A percentile compares a stretch with the other conserved stretches of the same genome.
phyloP scores from a whole-genome alignment of 306 rosid genomes.

The Prunus mume region DNA sequence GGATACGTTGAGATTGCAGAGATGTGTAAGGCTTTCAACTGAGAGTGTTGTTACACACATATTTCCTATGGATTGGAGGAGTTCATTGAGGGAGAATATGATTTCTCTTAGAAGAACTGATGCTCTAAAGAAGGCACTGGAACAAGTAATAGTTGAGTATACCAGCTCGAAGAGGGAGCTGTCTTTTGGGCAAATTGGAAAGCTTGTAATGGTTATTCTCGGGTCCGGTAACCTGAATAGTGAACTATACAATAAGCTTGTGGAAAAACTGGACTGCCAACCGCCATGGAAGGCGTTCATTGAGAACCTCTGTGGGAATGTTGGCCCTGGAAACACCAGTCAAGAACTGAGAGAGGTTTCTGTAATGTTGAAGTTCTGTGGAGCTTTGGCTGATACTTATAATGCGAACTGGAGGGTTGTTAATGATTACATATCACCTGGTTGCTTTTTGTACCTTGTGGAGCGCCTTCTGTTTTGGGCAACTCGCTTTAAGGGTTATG shows the following conservation, averaged over 20 bases:
- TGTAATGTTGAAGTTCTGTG: slow-evolving; percentile 15
- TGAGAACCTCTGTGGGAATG: slow-evolving; percentile 15
- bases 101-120: slow-evolving; percentile 40
- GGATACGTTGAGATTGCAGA: slow-evolving; percentile 16
- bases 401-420: slow-evolving; percentile 23
- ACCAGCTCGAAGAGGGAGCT: slow-evolving; percentile 4
- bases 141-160: slow-evolving; percentile 29
- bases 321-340: background rate
- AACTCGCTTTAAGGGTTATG: slow-evolving; percentile 27
- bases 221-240: slow-evolving; percentile 30
- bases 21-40: slow-evolving; percentile 22
- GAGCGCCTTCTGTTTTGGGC: slow-evolving; percentile 57
- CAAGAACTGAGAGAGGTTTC: slow-evolving; percentile 1
- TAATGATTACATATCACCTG: slow-evolving; percentile 52
- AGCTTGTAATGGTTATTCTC: slow-evolving; percentile 40
- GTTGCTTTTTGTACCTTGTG: slow-evolving; percentile 61
- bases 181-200: slow-evolving; percentile 53
- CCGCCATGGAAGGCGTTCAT: slow-evolving; percentile 50
- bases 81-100: slow-evolving; percentile 30
- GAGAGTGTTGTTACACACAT: slow-evolving; percentile 15
- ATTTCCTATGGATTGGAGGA: slow-evolving; percentile 45
- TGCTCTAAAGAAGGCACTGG: slow-evolving; percentile 25
- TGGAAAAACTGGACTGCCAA: slow-evolving; percentile 17
- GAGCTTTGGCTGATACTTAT: slow-evolving; percentile 41
- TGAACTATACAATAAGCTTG: slow-evolving; percentile 20